Evolutionary conservation across 192 early-diverging fungal species (phyloP).

Genomic region (Coemansia asiatica): DNA sequence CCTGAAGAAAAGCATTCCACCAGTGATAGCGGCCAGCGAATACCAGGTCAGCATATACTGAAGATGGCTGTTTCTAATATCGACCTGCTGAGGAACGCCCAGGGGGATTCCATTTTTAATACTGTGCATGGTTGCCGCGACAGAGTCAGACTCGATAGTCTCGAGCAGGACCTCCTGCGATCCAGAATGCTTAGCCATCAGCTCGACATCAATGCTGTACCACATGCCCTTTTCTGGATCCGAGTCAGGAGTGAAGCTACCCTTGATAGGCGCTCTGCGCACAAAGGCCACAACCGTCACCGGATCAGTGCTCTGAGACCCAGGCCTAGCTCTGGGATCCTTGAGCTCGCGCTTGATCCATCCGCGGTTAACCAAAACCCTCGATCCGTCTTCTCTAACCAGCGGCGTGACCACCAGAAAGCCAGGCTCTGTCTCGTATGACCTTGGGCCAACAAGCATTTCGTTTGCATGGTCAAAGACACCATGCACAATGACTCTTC

Average conservation of each 20-base stretch:
- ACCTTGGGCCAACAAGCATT: conserved; percentile 80
- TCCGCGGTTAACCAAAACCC: conserved; percentile 82
- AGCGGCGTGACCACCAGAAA: conserved; percentile 77
- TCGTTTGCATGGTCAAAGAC: conserved; percentile 70
- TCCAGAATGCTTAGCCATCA: conserved; percentile 67
- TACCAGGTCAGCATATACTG: conserved; percentile 92
- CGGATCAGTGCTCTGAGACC: conserved; percentile 55
- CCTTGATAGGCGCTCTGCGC: conserved; percentile 57
- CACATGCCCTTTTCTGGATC: conserved; percentile 72
- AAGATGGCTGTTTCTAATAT: conserved; percentile 82
- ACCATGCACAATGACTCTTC: conserved; percentile 70
- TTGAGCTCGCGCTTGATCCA: conserved; percentile 79
- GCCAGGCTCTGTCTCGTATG: conserved; percentile 68
- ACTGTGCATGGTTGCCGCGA: conserved; percentile 23
- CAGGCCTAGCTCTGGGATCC: conserved; percentile 57
- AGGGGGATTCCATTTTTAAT: conserved; percentile 66
- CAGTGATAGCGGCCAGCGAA: conserved; percentile 64
- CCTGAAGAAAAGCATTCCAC: conserved; percentile 64
- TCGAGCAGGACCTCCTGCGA: conserved; percentile 78
- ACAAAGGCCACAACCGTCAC: conserved; percentile 69
- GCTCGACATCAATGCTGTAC: conserved; percentile 76
- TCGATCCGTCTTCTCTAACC: conserved; percentile 67
- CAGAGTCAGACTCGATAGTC: conserved; percentile 60
- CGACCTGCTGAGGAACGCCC: conserved; percentile 67
- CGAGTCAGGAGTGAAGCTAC: conserved; percentile 63